Base-by-base conservation (phyloP, 2,329 filamentous ascomycete species). In the Coleophoma crateriformis region DNA sequence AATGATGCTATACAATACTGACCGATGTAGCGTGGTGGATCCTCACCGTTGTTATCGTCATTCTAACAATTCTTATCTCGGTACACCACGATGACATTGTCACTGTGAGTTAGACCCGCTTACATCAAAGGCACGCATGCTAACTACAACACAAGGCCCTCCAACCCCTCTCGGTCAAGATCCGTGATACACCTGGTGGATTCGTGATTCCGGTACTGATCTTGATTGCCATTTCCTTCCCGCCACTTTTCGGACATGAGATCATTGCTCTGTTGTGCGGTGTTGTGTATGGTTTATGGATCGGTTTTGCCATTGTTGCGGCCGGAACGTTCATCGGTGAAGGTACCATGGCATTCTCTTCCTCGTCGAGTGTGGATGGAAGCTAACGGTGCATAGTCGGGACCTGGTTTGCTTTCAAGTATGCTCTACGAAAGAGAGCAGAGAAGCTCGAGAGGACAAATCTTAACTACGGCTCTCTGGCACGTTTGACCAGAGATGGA, bases 201-300 rank as follows among this genome's bases (percentile, higher is more conserved):
- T 71, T 65, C 58, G 39, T 72, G 7, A 71, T 71, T 40, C 68
- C 68, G 6, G 65, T 72, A 37, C 60, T 59, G 27, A 64, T 72
- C 17, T 55, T 72, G 27, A 61, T 72, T 43, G 40, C 66, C 34
- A 67, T 72, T 35, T 71, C 69, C 3, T 70, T 72, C 47, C 69
- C 69, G 4, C 69, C 69, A 1, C 58, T 72, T 12, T 71, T 72
- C 47, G 69, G 69, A 14, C 69, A 72, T 50, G 69, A 72, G 50
- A 58, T 72, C 38, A 56, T 72, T 40, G 68, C 64, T n/a, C 56
- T 72, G 15, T 53, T 72, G n/a, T 68, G 64, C 46, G 69, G 69
- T 55, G 64, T 71, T 0, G 68, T 71, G 7, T 72, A 68, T 47
- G 69, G 68, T 2, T 53, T 72, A 6, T 71, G 69, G 67, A 58